Percentiles rank a stretch among this genome's conserved stretches.
Evolutionary conservation across 768 basidiomycete species (phyloP).

Genomic region (Tricholoma sp.): DNA sequence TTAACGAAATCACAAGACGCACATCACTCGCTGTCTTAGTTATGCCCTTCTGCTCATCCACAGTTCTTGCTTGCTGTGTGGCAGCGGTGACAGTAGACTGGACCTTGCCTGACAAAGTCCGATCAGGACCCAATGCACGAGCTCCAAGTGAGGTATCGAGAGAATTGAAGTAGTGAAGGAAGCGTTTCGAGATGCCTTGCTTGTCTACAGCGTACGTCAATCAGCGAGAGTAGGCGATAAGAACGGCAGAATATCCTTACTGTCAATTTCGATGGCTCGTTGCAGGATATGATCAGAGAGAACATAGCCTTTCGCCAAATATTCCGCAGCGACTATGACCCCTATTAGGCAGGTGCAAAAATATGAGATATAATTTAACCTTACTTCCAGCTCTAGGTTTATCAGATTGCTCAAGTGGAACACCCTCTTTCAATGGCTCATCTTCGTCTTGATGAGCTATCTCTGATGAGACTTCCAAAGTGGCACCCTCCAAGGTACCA

Average conservation of each 20-base stretch:
- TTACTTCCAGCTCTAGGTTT: slow-evolving; percentile 86
- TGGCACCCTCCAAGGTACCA: slow-evolving; percentile 68
- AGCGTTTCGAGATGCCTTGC: slow-evolving; percentile 84
- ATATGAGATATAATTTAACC: slow-evolving; percentile 15
- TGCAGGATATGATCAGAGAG: slow-evolving; percentile 77
- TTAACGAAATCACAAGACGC: slow-evolving; percentile 8
- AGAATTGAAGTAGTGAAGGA: slow-evolving; percentile 71
- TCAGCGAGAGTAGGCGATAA: neutral
- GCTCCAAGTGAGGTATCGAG: slow-evolving; percentile 70
- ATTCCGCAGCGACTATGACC: slow-evolving; percentile 79
- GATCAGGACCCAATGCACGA: slow-evolving; percentile 70
- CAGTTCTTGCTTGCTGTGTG: slow-evolving; percentile 59
- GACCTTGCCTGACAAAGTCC: slow-evolving; percentile 75
- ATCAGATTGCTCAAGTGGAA: slow-evolving; percentile 71
- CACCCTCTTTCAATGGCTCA: slow-evolving; percentile 31
- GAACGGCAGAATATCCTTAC: slow-evolving; percentile 27
- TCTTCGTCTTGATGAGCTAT: slow-evolving; percentile 52
- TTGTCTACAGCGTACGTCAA: slow-evolving; percentile 38
- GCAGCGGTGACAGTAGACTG: slow-evolving; percentile 61
- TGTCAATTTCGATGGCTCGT: slow-evolving; percentile 76
- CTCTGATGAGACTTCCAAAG: slow-evolving; percentile 69
- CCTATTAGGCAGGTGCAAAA: neutral
- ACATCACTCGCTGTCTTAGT: slow-evolving; percentile 67
- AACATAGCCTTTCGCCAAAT: slow-evolving; percentile 84
- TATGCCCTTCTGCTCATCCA: slow-evolving; percentile 82